Conservation (phyloP, 768 basidiomycete species). For the Dictyophora rubrovolvata region DNA sequence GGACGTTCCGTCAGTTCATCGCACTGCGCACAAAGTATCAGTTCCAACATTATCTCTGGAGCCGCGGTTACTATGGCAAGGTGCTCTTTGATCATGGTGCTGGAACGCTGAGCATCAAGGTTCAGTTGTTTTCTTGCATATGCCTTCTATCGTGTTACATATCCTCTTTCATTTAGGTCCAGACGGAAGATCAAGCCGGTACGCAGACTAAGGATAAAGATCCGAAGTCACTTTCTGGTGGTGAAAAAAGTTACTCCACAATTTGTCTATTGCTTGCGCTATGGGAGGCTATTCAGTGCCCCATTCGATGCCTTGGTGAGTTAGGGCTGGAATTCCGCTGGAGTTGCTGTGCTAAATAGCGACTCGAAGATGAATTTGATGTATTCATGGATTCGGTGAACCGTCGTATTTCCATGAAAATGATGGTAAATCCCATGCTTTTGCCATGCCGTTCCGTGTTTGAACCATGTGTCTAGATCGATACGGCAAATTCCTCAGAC, state of each 20-base stretch:
- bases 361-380: constrained; percentile 78
- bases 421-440: constrained; percentile 55
- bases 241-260: constrained; percentile 95
- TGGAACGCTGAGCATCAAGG: constrained; percentile 56
- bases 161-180: constrained; percentile 36
- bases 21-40: constrained; percentile 78
- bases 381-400: constrained; percentile 97
- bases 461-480: constrained; percentile 42
- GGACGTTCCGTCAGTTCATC: constrained; percentile 79
- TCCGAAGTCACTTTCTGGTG: constrained; percentile 79
- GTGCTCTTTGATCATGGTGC: constrained; percentile 73
- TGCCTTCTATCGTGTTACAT: background rate
- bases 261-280: constrained; percentile 88
- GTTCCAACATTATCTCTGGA: constrained; percentile 72
- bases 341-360: background rate
- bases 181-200: constrained; percentile 69
- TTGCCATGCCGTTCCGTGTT: background rate
- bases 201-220: constrained; percentile 69
- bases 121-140: constrained; percentile 16
- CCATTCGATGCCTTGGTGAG: constrained; percentile 81
- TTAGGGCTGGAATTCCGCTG: constrained; percentile 3
- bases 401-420: constrained; percentile 86
- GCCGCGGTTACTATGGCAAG: constrained; percentile 85
- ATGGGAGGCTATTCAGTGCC: constrained; percentile 94
- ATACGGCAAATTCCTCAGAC: constrained; percentile 78